phyloP scores from a whole-genome alignment of 2,329 filamentous ascomycete species.

The Epichloe hybrida region DNA sequence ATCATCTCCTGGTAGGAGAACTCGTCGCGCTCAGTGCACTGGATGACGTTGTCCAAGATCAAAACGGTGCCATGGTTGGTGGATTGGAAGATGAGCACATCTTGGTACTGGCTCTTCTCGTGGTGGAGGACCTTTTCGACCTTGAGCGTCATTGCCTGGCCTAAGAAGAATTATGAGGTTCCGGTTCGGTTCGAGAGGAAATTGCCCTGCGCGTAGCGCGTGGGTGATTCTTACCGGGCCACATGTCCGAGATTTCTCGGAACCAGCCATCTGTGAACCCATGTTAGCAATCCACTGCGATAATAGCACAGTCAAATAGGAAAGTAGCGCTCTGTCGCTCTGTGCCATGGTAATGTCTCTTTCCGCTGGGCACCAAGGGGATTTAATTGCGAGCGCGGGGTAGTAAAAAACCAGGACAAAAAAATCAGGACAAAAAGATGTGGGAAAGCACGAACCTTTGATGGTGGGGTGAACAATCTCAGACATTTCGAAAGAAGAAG shows the following conservation, averaged over 20 bases:
- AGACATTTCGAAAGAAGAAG: slow-evolving; percentile 34
- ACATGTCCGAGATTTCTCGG: slow-evolving; percentile 97
- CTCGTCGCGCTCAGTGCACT: slow-evolving; percentile 96
- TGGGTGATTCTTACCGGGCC: slow-evolving; percentile 47
- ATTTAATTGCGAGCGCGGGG: not conserved
- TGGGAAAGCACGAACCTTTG: slow-evolving; percentile 34
- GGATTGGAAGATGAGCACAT: slow-evolving; percentile 97
- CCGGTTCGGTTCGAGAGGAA: not conserved
- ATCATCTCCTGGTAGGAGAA: slow-evolving; percentile 99
- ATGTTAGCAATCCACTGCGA: not conserved
- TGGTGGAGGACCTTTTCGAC: slow-evolving; percentile 97
- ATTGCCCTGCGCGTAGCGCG: not conserved
- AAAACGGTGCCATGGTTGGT: slow-evolving; percentile 93
- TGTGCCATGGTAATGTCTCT: not conserved
- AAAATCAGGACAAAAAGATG: not conserved
- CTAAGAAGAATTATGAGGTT: slow-evolving; percentile 22
- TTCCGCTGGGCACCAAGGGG: not conserved
- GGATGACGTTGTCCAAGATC: slow-evolving; percentile 97
- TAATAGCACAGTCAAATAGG: too few relatives aligned
- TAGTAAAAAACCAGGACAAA: not conserved
- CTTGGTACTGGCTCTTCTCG: slow-evolving; percentile 98
- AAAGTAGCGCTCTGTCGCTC: not conserved
- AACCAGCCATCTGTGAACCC: slow-evolving; percentile 84
- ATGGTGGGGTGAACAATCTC: slow-evolving; percentile 65
- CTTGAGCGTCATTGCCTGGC: slow-evolving; percentile 96